phyloP scores from a whole-genome alignment of 768 basidiomycete genomes.

The Hortiboletus flavorubellus region DNA sequence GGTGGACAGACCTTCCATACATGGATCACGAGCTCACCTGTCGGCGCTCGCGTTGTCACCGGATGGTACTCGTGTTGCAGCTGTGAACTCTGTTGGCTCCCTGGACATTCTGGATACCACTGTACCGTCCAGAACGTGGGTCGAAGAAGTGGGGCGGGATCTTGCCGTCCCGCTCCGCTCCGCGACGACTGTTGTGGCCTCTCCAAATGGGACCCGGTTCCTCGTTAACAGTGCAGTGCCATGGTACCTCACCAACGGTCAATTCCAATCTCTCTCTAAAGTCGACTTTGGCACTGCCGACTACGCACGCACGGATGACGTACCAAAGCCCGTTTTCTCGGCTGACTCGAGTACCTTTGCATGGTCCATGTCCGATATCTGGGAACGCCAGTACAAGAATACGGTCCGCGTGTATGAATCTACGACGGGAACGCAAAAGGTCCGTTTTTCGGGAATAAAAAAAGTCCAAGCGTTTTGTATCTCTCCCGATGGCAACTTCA shows the following conservation, averaged over 20 bases:
- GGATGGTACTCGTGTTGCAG: constrained; percentile 15
- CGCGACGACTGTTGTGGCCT: background rate
- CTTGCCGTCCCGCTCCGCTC: background rate
- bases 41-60: constrained; percentile 16
- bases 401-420: constrained; percentile 6
- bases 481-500: background rate
- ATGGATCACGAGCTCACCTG: background rate
- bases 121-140: constrained; percentile 5
- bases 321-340: background rate
- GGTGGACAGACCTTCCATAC: background rate
- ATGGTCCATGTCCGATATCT: constrained; percentile 2
- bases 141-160: constrained; percentile 1
- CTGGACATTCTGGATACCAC: constrained; percentile 10
- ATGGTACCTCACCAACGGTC: constrained; percentile 3
- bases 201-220: constrained; percentile 11
- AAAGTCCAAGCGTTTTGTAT: constrained; percentile 3
- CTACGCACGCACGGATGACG: background rate
- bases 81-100: constrained; percentile 1
- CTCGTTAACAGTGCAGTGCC: background rate
- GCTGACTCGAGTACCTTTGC: constrained; percentile 6
- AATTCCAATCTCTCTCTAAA: constrained; percentile 1
- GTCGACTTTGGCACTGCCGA: constrained; percentile 7
- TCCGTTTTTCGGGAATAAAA: constrained; percentile 5
- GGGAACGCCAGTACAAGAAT: background rate
- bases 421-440: background rate